Evolutionary conservation across 2,329 filamentous ascomycete species (phyloP), one percentile per base, ranked within the genome.

Genomic region (Xylariaceae sp.): DNA sequence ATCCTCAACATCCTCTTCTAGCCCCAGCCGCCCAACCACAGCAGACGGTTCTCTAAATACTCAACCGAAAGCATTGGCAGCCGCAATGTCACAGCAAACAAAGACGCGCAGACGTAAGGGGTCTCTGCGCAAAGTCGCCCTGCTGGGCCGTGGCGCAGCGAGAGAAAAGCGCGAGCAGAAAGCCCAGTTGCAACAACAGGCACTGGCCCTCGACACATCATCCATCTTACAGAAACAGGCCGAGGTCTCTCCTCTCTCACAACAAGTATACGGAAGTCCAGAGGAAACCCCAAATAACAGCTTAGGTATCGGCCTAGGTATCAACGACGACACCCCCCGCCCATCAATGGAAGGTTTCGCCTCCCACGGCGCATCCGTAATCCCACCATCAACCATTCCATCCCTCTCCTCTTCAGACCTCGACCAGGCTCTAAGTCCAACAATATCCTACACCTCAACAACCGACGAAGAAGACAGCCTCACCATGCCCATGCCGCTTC

Each of bases 91-190:
- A 22, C 66, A 68, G 51, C 78, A 75, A 55, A 74, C 78, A 53
- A 79, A 73, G 67, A 83, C 83, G 43, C 78, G 90, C 50, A 85
- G 86, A 62, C 83, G 92, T 54, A 89, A 88, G 66, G 91, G 90
- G 4, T 96, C 92, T 11, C 75, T 97, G 67, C 82, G 92, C 54
- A 96, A 96, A 71, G 90, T 89, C 11, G 91, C 90, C 22, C 76
- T 96, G 45, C 77, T 96, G 16, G 89, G 90, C 14, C 87, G 88
- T 56, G 86, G 87, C 55, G 82, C 78, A 49, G 84, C 81, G 68
- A 78, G 81, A 54, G 83, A 82, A 60, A 78, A 72, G 63, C 80
- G 73, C 59, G 83, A 84, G 50, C 71, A 69, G 50, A 80, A 75
- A 49, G 67, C 72, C 16, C 61, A 54, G 42, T 77, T 52, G 70